Conservation (phyloP, 805 yeast species). For the Groenewaldozyma tartarivorans region DNA sequence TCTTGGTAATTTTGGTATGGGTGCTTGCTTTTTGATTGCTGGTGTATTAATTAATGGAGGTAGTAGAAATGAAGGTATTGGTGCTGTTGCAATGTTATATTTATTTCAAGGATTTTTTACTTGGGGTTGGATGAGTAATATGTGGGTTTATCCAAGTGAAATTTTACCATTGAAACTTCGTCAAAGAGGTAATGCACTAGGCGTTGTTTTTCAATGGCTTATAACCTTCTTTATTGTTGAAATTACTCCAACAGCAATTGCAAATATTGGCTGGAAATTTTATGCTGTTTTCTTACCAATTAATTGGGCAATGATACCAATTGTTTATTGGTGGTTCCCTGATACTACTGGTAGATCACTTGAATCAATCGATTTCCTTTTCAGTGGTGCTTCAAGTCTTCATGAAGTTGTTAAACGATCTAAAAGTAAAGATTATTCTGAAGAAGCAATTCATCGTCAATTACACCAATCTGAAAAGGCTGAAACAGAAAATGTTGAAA, state of each 20-base stretch:
- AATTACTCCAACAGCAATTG: constrained; percentile 17
- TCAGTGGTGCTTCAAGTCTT: too few relatives aligned
- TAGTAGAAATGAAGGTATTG: constrained; percentile 2
- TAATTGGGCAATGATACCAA: constrained; percentile 24
- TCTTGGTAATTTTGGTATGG: constrained; percentile 61
- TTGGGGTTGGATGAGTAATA: constrained; percentile 82
- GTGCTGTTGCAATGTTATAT: constrained; percentile 34
- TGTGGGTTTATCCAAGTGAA: constrained; percentile 78
- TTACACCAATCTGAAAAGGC: too few relatives aligned
- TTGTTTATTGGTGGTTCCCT: constrained; percentile 32
- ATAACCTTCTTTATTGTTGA: constrained; percentile 55
- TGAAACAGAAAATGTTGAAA: too few relatives aligned
- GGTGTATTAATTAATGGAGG: constrained; percentile 15
- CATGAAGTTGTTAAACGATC: too few relatives aligned
- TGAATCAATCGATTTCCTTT: constrained; percentile 40
- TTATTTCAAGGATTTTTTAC: constrained; percentile 65
- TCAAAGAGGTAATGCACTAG: constrained; percentile 70
- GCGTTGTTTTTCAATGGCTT: constrained; percentile 42
- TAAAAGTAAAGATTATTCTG: too few relatives aligned
- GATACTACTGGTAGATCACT: constrained; percentile 40
- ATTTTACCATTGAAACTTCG: constrained; percentile 73
- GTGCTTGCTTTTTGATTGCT: constrained; percentile 21
- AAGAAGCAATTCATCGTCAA: too few relatives aligned
- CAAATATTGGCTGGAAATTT: constrained; percentile 2
- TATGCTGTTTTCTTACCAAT: constrained; percentile 7